Percentiles rank a stretch among this genome's conserved stretches.
Evolutionary conservation across 768 basidiomycete species (phyloP).

Genomic region (Auriscalpium microsporum): DNA sequence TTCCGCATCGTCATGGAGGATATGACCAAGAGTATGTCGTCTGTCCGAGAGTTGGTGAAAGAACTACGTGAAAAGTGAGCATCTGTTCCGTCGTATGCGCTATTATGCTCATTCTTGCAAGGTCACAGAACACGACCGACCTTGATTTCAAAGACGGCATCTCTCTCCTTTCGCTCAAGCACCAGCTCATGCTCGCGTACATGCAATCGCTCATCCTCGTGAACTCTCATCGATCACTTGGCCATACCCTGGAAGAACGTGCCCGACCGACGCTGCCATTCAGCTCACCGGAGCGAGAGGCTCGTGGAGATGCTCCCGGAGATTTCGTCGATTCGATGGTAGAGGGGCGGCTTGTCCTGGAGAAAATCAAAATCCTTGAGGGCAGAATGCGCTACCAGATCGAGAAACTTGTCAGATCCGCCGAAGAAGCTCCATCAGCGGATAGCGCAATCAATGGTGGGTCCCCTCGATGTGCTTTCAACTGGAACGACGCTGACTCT

Average conservation of each 20-base stretch:
- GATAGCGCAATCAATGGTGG: constrained; percentile 51
- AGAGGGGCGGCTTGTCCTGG: constrained; percentile 73
- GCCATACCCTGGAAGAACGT: constrained; percentile 50
- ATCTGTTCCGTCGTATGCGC: not conserved
- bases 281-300: constrained; percentile 37
- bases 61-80: constrained; percentile 48
- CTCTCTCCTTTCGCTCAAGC: constrained; percentile 83
- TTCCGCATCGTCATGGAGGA: constrained; percentile 34
- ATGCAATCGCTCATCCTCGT: constrained; percentile 76
- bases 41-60: constrained; percentile 49
- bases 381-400: constrained; percentile 90
- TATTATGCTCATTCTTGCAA: constrained; percentile 10
- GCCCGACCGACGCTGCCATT: constrained; percentile 45
- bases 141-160: constrained; percentile 69
- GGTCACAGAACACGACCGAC: constrained; percentile 24
- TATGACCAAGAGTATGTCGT: constrained; percentile 55
- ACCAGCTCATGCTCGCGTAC: constrained; percentile 76
- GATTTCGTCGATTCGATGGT: constrained; percentile 77
- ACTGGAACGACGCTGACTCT: too few species aligned
- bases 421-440: constrained; percentile 46
- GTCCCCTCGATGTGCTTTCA: constrained; percentile 4
- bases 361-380: constrained; percentile 83
- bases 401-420: constrained; percentile 80
- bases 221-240: constrained; percentile 58
- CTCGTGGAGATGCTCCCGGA: constrained; percentile 52